Conservation (phyloP, 2,329 filamentous ascomycete genomes). For the Fusarium sp. region DNA sequence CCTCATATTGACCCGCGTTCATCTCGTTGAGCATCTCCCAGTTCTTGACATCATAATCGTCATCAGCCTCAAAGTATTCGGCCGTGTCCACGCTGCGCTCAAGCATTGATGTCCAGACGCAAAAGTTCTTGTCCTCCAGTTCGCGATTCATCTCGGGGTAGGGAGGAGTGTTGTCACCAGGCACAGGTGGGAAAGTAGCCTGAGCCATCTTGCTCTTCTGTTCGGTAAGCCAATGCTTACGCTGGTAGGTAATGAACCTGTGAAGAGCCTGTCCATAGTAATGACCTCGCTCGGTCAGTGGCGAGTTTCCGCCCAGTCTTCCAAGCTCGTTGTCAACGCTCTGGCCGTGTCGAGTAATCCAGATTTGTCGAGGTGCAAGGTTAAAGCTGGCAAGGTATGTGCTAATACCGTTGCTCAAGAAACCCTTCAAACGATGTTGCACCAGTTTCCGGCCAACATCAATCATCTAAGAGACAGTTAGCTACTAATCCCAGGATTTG, state of each 20-base stretch:
- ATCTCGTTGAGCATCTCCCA: conserved; percentile 99
- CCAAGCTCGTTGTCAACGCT: conserved; percentile 88
- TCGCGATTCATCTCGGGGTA: conserved; percentile 85
- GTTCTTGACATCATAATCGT: conserved; percentile 95
- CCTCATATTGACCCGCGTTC: conserved; percentile 92
- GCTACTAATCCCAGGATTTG: conserved; percentile 6
- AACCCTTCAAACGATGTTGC: conserved; percentile 89
- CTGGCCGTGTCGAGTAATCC: conserved; percentile 96
- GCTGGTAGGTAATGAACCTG: conserved; percentile 84
- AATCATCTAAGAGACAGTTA: conserved; percentile 74
- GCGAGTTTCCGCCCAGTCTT: conserved; percentile 91
- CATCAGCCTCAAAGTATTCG: conserved; percentile 88
- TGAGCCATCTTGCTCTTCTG: conserved; percentile 82
- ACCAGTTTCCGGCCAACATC: conserved; percentile 96
- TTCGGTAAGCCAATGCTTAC: conserved; percentile 83
- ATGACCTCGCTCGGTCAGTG: conserved; percentile 82
- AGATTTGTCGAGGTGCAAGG: conserved; percentile 92
- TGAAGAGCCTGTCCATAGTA: conserved; percentile 84
- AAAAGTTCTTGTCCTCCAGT: conserved; percentile 87
- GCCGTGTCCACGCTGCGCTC: conserved; percentile 89
- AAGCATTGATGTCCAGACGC: conserved; percentile 98
- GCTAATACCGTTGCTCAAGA: conserved; percentile 90
- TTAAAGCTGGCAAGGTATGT: conserved; percentile 98
- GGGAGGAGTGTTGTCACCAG: conserved; percentile 92
- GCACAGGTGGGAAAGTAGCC: conserved; percentile 87